Evolutionary conservation across 2,329 filamentous ascomycete species (phyloP).

Genomic region (Microdochium paspali): DNA sequence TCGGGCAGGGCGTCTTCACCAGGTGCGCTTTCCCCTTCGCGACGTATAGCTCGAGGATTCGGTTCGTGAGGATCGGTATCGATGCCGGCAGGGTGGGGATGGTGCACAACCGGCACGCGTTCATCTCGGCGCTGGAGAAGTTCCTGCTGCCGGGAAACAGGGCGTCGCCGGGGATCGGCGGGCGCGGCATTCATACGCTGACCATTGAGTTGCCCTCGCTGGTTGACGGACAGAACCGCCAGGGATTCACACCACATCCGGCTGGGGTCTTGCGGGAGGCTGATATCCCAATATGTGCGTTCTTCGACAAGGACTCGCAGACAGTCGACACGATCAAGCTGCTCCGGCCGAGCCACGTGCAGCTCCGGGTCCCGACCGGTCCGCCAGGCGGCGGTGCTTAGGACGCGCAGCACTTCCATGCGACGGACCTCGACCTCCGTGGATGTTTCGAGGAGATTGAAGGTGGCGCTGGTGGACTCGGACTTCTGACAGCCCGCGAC

Average conservation of each 20-base stretch:
- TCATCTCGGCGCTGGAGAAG: conserved; percentile 25
- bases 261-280: conserved; percentile 4
- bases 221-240: no score
- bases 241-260: no score
- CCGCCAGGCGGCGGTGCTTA: neutral
- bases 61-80: conserved; percentile 30
- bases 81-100: conserved; percentile 26
- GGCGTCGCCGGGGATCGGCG: conserved; percentile 4
- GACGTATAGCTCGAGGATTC: conserved; percentile 28
- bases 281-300: conserved; percentile 24
- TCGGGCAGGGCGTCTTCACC: conserved; percentile 18
- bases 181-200: conserved; percentile 27
- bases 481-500: no score
- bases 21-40: conserved; percentile 18
- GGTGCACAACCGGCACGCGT: conserved; percentile 10
- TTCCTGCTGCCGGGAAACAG: conserved; percentile 16
- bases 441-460: neutral
- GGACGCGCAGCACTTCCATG: neutral
- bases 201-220: conserved; percentile 30
- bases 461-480: no score
- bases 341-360: neutral
- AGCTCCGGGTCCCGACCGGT: neutral
- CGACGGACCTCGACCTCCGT: neutral
- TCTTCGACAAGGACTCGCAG: conserved; percentile 16
- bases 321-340: neutral